A percentile compares a stretch with the other conserved stretches of the same genome.
phyloP scores from a whole-genome alignment of 139 green algal genomes.

The Chlorella vulgaris region DNA sequence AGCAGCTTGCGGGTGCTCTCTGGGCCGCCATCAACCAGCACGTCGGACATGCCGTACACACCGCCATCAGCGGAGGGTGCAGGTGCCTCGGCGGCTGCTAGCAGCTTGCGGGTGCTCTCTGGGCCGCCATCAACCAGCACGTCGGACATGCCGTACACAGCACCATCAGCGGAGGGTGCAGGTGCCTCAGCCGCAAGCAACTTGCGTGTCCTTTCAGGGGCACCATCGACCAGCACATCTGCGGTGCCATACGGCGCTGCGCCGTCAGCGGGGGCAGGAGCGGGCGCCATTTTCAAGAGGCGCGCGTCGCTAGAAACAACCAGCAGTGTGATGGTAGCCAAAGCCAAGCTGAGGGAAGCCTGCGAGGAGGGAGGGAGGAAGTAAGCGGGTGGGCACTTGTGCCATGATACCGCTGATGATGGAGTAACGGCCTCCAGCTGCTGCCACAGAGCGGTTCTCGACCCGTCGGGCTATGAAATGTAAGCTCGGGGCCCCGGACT shows the following conservation, averaged over 20 bases:
- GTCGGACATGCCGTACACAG: neutral
- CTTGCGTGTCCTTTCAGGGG: neutral
- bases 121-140: neutral
- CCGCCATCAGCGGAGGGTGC: neutral
- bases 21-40: neutral
- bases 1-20: neutral
- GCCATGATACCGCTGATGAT: too few relatives aligned
- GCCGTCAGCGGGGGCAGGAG: neutral
- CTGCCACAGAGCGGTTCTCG: too few relatives aligned
- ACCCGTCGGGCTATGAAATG: too few relatives aligned
- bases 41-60: neutral
- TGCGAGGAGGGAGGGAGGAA: too few relatives aligned
- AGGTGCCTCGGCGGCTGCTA: neutral
- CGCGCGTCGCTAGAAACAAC: too few relatives aligned
- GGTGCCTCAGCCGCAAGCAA: neutral
- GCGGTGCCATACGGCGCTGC: neutral
- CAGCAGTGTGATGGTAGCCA: too few relatives aligned
- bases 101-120: neutral
- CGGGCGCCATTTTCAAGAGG: neutral
- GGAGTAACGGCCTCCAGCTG: too few relatives aligned
- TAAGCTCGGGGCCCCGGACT: too few relatives aligned
- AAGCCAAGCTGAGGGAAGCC: too few relatives aligned
- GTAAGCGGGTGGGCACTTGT: too few relatives aligned
- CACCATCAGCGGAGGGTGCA: neutral
- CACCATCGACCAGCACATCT: neutral